phyloP scores from a whole-genome alignment of 257 asterid species.

The Mentha longifolia region DNA sequence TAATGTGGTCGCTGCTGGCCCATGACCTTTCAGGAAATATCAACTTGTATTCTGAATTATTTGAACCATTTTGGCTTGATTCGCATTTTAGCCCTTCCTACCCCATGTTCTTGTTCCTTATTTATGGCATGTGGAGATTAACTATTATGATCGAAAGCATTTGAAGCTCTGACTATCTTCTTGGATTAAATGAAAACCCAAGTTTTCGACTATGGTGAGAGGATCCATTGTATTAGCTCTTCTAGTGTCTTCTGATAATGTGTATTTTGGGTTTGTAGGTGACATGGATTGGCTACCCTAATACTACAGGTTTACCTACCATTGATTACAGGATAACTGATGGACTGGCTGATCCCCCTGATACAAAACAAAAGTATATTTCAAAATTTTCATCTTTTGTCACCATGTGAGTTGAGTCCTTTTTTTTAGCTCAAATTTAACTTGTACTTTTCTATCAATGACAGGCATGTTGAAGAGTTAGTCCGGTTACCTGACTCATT shows the following conservation, averaged over 20 bases:
- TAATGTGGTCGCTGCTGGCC: neutral
- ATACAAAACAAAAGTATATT: conserved; percentile 76
- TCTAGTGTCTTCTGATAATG: conserved; percentile 28
- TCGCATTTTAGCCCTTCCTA: neutral
- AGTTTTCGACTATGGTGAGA: conserved; percentile 19
- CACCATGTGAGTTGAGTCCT: conserved; percentile 13
- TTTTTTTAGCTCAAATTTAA: conserved; percentile 27
- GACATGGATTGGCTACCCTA: conserved; percentile 99
- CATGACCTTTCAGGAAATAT: neutral
- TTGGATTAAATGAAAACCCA: neutral
- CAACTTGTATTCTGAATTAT: conserved; percentile 13
- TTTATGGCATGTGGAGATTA: conserved; percentile 7
- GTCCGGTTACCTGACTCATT: conserved; percentile 87
- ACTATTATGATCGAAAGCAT: neutral
- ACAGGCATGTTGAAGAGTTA: conserved; percentile 96
- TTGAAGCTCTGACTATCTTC: conserved; percentile 10
- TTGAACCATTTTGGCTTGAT: conserved; percentile 19
- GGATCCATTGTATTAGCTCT: conserved; percentile 5
- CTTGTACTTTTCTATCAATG: conserved; percentile 36
- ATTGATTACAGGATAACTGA: conserved; percentile 96
- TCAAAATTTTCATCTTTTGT: conserved; percentile 7
- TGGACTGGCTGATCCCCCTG: conserved; percentile 83
- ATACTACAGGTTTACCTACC: conserved; percentile 96
- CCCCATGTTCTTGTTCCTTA: conserved; percentile 16
- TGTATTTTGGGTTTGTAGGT: conserved; percentile 58